Conservation (phyloP, 2,329 filamentous ascomycete genomes). For the Dothideomycetes sp. region DNA sequence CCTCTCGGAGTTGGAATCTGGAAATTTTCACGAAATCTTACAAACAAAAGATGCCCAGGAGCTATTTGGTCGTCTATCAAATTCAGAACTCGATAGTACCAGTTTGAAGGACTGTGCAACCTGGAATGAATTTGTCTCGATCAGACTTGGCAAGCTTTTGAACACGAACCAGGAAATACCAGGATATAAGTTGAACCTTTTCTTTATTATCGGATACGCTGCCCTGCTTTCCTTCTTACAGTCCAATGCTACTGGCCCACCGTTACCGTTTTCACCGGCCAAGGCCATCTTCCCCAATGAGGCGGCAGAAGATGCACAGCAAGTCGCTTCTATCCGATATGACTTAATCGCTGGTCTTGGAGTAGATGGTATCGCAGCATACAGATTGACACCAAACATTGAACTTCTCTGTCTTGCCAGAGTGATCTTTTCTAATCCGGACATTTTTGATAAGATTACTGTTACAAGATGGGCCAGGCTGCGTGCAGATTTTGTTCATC, state of each 20-base stretch:
- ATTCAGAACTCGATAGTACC: constrained; percentile 25
- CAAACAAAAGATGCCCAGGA: constrained; percentile 30
- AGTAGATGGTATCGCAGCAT: constrained; percentile 78
- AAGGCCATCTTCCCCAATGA: constrained; percentile 42
- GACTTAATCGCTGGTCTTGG: constrained; percentile 61
- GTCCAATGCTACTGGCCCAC: constrained; percentile 78
- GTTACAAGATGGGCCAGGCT: constrained; percentile 55
- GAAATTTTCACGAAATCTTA: constrained; percentile 34
- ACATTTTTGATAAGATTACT: constrained; percentile 36
- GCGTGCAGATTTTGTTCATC: constrained; percentile 64
- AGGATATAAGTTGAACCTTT: constrained; percentile 32
- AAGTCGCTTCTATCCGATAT: constrained; percentile 39
- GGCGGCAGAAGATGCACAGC: constrained; percentile 28
- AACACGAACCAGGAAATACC: constrained; percentile 21
- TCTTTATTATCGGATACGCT: constrained; percentile 54
- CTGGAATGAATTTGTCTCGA: constrained; percentile 40
- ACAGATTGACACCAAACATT: constrained; percentile 71
- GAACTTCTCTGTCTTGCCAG: constrained; percentile 76
- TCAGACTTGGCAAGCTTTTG: constrained; percentile 33
- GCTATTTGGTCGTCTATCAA: constrained; percentile 32
- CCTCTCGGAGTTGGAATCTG: constrained; percentile 32
- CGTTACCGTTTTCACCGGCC: constrained; percentile 51
- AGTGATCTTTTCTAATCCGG: constrained; percentile 43
- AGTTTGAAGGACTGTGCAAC: constrained; percentile 26
- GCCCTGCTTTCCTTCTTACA: constrained; percentile 74